phyloP scores from a whole-genome alignment of 352 stramenopile species.

The Pythium dissimile region DNA sequence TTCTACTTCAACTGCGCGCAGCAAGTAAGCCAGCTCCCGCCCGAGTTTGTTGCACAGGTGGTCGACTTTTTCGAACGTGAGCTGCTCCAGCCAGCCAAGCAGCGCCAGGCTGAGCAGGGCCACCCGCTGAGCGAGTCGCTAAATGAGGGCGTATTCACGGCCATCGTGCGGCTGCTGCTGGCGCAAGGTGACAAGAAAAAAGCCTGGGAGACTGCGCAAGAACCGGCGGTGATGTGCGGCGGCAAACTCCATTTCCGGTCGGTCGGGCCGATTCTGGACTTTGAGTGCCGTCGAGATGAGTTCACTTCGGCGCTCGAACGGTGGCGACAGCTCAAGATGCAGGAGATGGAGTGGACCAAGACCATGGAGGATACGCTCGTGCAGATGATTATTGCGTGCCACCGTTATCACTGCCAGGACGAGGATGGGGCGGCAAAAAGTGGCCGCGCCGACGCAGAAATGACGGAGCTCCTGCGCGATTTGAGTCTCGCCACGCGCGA shows the following conservation, averaged over 20 bases:
- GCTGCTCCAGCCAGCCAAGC: conserved; percentile 29
- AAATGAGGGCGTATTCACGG: conserved; percentile 60
- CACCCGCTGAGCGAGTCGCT: conserved; percentile 49
- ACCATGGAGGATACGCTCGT: conserved; percentile 72
- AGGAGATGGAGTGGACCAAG: conserved; percentile 63
- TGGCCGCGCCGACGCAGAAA: conserved; percentile 24
- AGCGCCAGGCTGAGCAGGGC: background rate
- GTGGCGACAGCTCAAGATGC: conserved; percentile 56
- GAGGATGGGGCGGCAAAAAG: background rate
- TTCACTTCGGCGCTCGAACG: conserved; percentile 40
- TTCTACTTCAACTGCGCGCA: conserved; percentile 80
- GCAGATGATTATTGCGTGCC: conserved; percentile 58
- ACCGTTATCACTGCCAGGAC: conserved; percentile 25
- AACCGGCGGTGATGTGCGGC: conserved; percentile 25
- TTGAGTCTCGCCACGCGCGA: conserved; percentile 52
- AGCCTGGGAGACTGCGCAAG: conserved; percentile 49
- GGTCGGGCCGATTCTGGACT: conserved; percentile 56
- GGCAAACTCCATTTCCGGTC: conserved; percentile 67
- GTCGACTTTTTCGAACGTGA: conserved; percentile 50
- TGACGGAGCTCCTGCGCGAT: conserved; percentile 57
- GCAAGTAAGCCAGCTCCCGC: conserved; percentile 29
- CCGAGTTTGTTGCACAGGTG: conserved; percentile 28
- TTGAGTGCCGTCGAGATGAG: conserved; percentile 36
- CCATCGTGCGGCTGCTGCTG: conserved; percentile 59
- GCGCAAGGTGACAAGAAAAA: conserved; percentile 29